phyloP scores from a whole-genome alignment of 805 yeast genomes.

The Metschnikowia santaceciliae region DNA sequence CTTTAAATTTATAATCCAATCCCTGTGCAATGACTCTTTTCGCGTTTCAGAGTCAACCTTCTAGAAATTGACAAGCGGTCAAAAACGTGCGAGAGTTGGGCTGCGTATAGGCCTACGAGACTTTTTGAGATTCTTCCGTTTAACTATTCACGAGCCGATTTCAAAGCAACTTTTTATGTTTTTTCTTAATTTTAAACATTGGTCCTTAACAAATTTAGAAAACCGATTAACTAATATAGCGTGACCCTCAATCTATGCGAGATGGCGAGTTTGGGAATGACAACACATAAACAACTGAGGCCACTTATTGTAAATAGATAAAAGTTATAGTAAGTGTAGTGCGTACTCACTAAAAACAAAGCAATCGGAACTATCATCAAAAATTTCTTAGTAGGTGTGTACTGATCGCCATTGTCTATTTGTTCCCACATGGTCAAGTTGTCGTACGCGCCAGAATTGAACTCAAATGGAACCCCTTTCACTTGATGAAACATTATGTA shows the following conservation, averaged over 20 bases:
- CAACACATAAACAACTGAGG: constrained; percentile 78
- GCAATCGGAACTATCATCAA: constrained; percentile 89
- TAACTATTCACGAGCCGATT: not conserved
- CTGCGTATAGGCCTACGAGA: constrained; percentile 1
- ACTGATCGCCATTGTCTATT: constrained; percentile 91
- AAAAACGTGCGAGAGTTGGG: not conserved
- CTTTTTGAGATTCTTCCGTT: not conserved
- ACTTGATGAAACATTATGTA: constrained; percentile 95
- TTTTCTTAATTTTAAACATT: not conserved
- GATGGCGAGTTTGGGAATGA: constrained; percentile 85
- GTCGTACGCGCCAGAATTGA: constrained; percentile 94
- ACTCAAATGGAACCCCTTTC: constrained; percentile 96
- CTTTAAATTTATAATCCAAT: not conserved
- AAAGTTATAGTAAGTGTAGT: constrained; percentile 82
- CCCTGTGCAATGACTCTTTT: constrained; percentile 12
- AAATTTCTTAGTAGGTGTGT: constrained; percentile 94
- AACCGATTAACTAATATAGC: constrained; percentile 22
- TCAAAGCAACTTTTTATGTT: not conserved
- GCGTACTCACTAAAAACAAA: constrained; percentile 81
- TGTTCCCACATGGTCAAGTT: constrained; percentile 99
- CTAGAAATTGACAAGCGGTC: not conserved
- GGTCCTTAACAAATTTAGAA: not conserved
- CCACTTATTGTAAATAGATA: constrained; percentile 76
- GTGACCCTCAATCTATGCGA: constrained; percentile 74
- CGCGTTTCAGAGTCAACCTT: constrained; percentile 6